Conservation (phyloP, 176 grass and related monocot species). For the Oryza glumipatula region DNA sequence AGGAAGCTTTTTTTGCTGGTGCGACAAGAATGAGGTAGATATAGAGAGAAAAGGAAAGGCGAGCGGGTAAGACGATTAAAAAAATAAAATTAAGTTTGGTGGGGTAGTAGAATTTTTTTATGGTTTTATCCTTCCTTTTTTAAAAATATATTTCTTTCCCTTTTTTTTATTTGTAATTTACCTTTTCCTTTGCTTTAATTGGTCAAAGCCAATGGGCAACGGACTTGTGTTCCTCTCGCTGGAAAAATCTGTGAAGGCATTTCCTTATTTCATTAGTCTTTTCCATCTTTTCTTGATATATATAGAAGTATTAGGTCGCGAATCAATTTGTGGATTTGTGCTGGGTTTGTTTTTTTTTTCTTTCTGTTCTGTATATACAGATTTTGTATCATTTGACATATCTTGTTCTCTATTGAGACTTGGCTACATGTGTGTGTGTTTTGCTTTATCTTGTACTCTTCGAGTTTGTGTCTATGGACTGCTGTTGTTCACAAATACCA, state of each 20-base stretch:
- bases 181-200: constrained; percentile 17
- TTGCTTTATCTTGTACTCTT: not conserved
- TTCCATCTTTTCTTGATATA: not conserved
- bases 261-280: not conserved
- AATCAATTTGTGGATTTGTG: constrained; percentile 1
- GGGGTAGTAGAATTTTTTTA: constrained; percentile 24
- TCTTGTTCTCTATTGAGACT: not conserved
- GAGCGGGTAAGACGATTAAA: constrained; percentile 17
- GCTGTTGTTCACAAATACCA: not conserved
- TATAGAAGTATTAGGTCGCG: not conserved
- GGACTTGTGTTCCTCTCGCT: not conserved
- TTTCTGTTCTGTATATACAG: not conserved
- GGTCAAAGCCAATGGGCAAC: constrained; percentile 34
- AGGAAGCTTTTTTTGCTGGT: constrained; percentile 54
- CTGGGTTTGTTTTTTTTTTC: not conserved
- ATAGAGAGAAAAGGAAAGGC: constrained; percentile 44
- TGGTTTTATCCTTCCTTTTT: constrained; percentile 26
- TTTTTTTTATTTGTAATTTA: not conserved
- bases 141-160: constrained; percentile 6
- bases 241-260: not conserved
- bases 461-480: not conserved
- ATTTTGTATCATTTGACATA: constrained; percentile 5
- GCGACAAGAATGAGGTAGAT: constrained; percentile 34
- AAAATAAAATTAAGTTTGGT: constrained; percentile 19
- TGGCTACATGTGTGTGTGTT: not conserved